Conservation (phyloP, 805 yeast genomes). For the Torulaspora maleeae region DNA sequence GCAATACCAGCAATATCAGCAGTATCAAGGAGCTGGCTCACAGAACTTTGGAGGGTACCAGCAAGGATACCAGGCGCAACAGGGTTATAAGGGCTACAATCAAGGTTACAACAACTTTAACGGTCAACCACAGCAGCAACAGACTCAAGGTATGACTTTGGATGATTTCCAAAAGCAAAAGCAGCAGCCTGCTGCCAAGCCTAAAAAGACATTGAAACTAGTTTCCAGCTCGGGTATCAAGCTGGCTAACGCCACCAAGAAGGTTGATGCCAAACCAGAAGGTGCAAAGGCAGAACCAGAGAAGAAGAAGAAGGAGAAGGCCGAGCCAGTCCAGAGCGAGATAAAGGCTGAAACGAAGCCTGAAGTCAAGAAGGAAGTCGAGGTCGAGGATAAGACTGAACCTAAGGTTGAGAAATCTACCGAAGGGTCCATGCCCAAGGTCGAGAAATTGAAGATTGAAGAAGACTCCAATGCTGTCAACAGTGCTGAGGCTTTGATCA, state of each 20-base stretch:
- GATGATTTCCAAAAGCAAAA: conserved; percentile 76
- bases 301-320: conserved; percentile 15
- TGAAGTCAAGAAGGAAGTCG: conserved; percentile 17
- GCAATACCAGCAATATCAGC: conserved; percentile 11
- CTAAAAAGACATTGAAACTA: conserved; percentile 65
- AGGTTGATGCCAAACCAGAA: conserved; percentile 32
- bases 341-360: conserved; percentile 12
- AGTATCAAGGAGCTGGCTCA: conserved; percentile 19
- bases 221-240: conserved; percentile 63
- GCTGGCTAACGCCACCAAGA: conserved; percentile 49
- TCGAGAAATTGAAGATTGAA: conserved; percentile 31
- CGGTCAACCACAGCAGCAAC: conserved; percentile 16
- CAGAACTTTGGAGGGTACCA: conserved; percentile 26
- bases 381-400: conserved; percentile 1
- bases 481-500: conserved; percentile 50
- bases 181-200: conserved; percentile 42
- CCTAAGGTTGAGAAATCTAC: conserved; percentile 4
- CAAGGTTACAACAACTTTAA: conserved; percentile 3
- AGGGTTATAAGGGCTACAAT: conserved; percentile 12
- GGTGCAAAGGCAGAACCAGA: conserved; percentile 26
- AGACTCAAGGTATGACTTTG: conserved; percentile 60
- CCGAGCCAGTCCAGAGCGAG: conserved; percentile 16
- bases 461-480: conserved; percentile 22
- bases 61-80: conserved; percentile 27
- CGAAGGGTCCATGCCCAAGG: conserved; percentile 28